phyloP scores from a whole-genome alignment of 371 early-diverging fungal species.

The Haplosporangium sp. region DNA sequence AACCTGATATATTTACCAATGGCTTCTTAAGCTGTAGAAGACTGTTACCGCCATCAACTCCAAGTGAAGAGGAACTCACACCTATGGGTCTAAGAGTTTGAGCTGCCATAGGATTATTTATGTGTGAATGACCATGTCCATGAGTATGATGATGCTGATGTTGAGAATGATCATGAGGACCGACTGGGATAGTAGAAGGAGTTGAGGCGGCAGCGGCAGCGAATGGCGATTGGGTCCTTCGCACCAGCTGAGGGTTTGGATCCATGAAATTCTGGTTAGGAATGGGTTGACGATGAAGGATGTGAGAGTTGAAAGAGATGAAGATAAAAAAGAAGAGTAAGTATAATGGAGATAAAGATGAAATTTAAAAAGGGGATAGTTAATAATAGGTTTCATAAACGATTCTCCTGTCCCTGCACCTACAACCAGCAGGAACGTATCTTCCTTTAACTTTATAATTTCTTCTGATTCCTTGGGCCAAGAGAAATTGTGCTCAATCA shows the following conservation, averaged over 20 bases:
- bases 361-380: neutral
- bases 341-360: no score
- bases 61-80: constrained; percentile 19
- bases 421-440: no score
- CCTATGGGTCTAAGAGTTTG: constrained; percentile 28
- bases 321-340: neutral
- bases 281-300: neutral
- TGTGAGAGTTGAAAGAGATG: neutral
- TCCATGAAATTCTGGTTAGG: constrained; percentile 22
- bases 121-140: constrained; percentile 20
- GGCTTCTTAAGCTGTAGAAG: constrained; percentile 28
- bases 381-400: neutral
- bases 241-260: constrained; percentile 41
- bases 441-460: no score
- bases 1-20: constrained; percentile 19
- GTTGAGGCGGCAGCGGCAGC: constrained; percentile 44
- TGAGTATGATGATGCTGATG: constrained; percentile 14
- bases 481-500: neutral
- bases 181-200: constrained; percentile 34
- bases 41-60: constrained; percentile 10
- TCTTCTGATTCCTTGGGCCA: no score
- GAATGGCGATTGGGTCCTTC: constrained; percentile 51
- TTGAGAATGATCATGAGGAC: constrained; percentile 20
- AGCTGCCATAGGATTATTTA: constrained; percentile 1
- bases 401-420: neutral